Evolutionary conservation across 2,329 filamentous ascomycete species (phyloP).

Genomic region (Ophiostoma novo-ulmi): DNA sequence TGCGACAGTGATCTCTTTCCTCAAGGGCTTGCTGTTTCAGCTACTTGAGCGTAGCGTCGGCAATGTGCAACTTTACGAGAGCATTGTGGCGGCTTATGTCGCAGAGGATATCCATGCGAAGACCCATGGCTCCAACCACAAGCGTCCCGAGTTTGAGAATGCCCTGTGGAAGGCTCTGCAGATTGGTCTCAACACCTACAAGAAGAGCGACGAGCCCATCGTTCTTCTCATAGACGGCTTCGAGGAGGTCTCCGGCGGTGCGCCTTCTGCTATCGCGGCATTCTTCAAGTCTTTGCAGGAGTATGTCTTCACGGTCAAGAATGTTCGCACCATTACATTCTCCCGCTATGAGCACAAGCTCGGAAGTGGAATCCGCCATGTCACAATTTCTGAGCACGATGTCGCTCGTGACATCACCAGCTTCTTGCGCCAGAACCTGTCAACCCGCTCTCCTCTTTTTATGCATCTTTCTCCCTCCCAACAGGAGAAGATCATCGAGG

Average conservation of each 20-base stretch:
- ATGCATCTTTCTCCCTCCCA: constrained; percentile 27
- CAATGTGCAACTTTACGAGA: constrained; percentile 35
- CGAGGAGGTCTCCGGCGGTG: constrained; percentile 34
- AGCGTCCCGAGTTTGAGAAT: constrained; percentile 26
- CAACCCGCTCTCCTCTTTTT: constrained; percentile 28
- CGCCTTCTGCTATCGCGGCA: constrained; percentile 27
- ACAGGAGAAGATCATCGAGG: constrained; percentile 31
- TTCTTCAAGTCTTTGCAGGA: constrained; percentile 35
- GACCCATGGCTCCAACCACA: background rate
- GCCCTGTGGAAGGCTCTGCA: constrained; percentile 37
- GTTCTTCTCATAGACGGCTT: constrained; percentile 38
- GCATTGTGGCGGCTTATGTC: constrained; percentile 31
- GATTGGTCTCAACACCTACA: constrained; percentile 33
- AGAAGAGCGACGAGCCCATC: constrained; percentile 32
- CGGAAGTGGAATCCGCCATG: constrained; percentile 32
- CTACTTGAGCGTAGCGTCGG: constrained; percentile 39
- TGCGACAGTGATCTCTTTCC: constrained; percentile 33
- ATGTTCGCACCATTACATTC: constrained; percentile 35
- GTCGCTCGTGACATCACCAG: constrained; percentile 36
- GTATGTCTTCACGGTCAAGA: constrained; percentile 31
- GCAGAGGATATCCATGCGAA: background rate
- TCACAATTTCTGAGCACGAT: constrained; percentile 34
- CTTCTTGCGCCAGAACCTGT: constrained; percentile 30
- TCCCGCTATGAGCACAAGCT: constrained; percentile 35
- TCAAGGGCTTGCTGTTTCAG: constrained; percentile 38